Conservation (phyloP, 2,329 filamentous ascomycete species). For the Alternaria gansuensis region DNA sequence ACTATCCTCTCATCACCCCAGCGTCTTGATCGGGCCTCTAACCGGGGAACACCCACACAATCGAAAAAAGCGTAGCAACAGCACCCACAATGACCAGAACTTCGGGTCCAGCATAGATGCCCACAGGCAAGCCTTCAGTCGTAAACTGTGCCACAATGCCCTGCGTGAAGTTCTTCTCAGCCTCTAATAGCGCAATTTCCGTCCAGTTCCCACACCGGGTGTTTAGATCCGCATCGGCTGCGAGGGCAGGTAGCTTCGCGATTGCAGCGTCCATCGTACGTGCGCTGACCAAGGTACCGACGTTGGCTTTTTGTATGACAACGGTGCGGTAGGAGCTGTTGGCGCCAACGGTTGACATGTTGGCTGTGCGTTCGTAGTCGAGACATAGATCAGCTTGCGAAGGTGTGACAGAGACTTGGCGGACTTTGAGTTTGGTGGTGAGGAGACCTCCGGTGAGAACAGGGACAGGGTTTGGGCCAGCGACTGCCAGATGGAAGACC, state of each 20-base stretch:
- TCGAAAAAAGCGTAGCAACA: conserved; percentile 30
- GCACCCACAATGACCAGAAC: conserved; percentile 28
- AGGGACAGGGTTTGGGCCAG: conserved; percentile 19
- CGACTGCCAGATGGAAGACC: conserved; percentile 32
- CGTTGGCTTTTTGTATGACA: conserved; percentile 55
- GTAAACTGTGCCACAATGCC: conserved; percentile 53
- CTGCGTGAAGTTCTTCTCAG: conserved; percentile 57
- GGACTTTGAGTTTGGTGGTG: conserved; percentile 33
- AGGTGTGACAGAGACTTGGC: conserved; percentile 40
- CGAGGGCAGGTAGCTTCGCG: conserved; percentile 52
- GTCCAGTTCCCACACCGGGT: conserved; percentile 58
- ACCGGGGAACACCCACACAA: conserved; percentile 39
- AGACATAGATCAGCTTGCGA: conserved; percentile 48
- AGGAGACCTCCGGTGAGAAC: conserved; percentile 13
- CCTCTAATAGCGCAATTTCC: conserved; percentile 56
- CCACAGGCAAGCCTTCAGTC: conserved; percentile 43
- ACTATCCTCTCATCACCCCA: neutral
- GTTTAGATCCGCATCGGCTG: conserved; percentile 55
- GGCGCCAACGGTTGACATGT: conserved; percentile 58
- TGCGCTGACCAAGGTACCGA: conserved; percentile 53
- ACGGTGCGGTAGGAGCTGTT: conserved; percentile 60
- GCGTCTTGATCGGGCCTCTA: neutral
- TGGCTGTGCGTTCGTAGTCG: conserved; percentile 59
- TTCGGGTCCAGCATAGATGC: conserved; percentile 40
- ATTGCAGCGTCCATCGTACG: conserved; percentile 57